Evolutionary conservation across 2,329 filamentous ascomycete species (phyloP), one percentile per base, ranked within the genome.

Genomic region (Claviceps pazoutovae): DNA sequence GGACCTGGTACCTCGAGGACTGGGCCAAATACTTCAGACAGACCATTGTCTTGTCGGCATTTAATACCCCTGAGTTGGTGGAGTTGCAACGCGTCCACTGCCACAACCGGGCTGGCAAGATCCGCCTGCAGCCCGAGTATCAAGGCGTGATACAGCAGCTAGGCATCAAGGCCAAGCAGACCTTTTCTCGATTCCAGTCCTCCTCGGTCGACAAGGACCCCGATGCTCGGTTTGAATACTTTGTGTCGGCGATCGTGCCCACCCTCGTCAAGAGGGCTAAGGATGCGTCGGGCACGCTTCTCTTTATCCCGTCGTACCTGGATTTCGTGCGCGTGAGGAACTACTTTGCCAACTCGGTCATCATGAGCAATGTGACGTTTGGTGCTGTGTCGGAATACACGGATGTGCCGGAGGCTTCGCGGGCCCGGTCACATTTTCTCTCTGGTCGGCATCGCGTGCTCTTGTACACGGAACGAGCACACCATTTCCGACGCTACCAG

Each of bases 271-370:
- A 86, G 60, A 78, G 83, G 36, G 64, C 76, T n/a, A 80, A 79
- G 54, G 79, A 82, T 52, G 72, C 75, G 1, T 67, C 59, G 17
- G 90, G 93, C 37, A 87, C 86, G 0, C 73, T 98, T 16, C 75
- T 98, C 62, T 96, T 95, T 70, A 82, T 97, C 48, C 89, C 93
- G 0, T 89, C 85, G 0, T 97, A 96, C 68, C 82, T 96, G 54
- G 93, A 98, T 70, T 97, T 97, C 65, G 85, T 96, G 44, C 85
- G 90, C 43, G 77, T 98, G 54, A 82, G 93, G 51, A 98, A 97
- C 71, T 87, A 90, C 69, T 90, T 98, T 61, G 82, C 89, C 50
- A 89, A 82, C 34, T 82, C 83, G 16, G 60, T 72, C 9, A 68
- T 72, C n/a, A 75, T 77, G 26, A 70, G 70, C 53, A 71, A 61